Percentiles rank a stretch among this genome's conserved stretches.
Conservation (phyloP, 2,329 filamentous ascomycete genomes). For the Cordyceps militaris region DNA sequence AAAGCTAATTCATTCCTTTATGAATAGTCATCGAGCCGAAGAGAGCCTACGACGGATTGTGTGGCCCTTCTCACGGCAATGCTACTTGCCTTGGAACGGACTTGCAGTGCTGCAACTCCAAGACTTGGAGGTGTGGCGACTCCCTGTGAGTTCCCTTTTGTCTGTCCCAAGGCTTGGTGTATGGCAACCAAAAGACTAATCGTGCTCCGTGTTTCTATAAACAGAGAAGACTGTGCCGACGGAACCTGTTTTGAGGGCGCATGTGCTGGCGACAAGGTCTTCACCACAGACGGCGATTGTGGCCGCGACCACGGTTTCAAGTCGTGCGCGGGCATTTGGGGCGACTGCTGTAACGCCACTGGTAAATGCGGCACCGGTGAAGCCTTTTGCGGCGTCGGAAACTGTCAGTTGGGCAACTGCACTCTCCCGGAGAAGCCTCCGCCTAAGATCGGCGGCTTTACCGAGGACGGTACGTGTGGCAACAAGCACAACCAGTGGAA, state of each 20-base stretch:
- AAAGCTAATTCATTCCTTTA: not conserved
- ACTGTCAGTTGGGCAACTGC: constrained; percentile 19
- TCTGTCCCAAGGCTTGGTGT: not conserved
- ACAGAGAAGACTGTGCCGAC: constrained; percentile 23
- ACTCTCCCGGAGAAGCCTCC: not conserved
- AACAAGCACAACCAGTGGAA: not conserved
- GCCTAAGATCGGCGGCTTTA: not conserved
- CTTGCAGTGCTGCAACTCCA: constrained; percentile 25
- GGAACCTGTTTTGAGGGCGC: constrained; percentile 27
- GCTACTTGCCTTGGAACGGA: constrained; percentile 26
- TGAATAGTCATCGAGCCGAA: not conserved
- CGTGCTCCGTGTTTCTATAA: too few relatives aligned
- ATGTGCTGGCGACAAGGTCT: constrained; percentile 22
- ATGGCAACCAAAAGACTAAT: too few relatives aligned
- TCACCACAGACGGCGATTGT: constrained; percentile 28
- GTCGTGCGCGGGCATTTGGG: constrained; percentile 24
- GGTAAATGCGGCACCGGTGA: constrained; percentile 21
- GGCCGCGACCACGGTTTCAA: constrained; percentile 22
- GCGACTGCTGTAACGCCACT: constrained; percentile 22
- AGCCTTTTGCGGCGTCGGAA: constrained; percentile 17
- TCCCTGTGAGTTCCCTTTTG: constrained; percentile 4
- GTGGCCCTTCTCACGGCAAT: constrained; percentile 25
- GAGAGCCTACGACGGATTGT: constrained; percentile 19
- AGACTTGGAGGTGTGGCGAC: constrained; percentile 26
- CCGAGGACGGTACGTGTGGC: not conserved